Base-by-base conservation (phyloP, 1,284 basidiomycete genomes). In the Fomitiporia mediterranea region DNA sequence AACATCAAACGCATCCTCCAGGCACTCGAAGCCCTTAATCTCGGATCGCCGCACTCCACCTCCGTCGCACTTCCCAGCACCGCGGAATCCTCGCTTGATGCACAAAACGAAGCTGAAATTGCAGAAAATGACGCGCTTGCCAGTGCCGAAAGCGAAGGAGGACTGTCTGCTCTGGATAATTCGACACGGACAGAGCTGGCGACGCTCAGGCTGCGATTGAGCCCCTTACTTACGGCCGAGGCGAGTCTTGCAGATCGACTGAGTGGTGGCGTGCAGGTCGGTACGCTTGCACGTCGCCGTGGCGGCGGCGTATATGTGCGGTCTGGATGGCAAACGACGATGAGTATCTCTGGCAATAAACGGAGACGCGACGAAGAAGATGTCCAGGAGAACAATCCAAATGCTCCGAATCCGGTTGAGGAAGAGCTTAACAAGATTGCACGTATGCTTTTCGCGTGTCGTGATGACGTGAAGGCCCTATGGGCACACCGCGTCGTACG, bases 1-100 rank as follows among this genome's bases (percentile, higher is more conserved):
- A 86, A 87, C 28, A 73, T 91, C 63, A 84, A 84, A 60, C 84
- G 84, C 62, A 88, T 91, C 37, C 77, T 91, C 47, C 74, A 80
- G 46, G 83, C 80, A 27, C 73, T 90, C 43, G 88, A 90, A 56
- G 68, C 76, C 0, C 86, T 81, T 73, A 83, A 82, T 57, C 86
- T 87, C 63, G 67, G 69, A 67, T 28, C 61, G 60, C 30, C 83
- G 72, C 32, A 66, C 67, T 25, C 59, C 61, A 58, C 53, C 43
- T 40, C 58, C 27, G 54, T 49, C 27, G 52, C 52, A 6, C 30
- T 39, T 11, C 40, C 40, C 4, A 44, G 40, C 27, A 53, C 19
- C 21, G 23, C 34, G 17, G 44, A 46, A 8, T 28, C 21, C 27
- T 30, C 50, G 5, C 15, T 51, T 4, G 56, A 57, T 28, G 25